Evolutionary conservation across 352 stramenopile species (phyloP).

Genomic region (Saprolegnia diclina): DNA sequence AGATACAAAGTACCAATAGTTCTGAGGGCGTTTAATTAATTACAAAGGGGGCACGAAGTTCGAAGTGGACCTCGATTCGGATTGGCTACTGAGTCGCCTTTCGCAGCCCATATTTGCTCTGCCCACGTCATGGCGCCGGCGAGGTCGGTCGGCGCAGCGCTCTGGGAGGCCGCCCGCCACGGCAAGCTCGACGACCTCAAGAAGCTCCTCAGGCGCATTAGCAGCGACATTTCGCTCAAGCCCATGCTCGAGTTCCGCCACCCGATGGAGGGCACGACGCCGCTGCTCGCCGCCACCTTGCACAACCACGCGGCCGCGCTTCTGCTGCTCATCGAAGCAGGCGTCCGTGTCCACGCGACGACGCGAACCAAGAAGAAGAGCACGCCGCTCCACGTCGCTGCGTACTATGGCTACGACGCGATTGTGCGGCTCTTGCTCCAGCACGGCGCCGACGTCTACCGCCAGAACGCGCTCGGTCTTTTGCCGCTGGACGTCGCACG

Average conservation of each 20-base stretch:
- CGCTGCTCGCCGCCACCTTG: constrained; percentile 9
- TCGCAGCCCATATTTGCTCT: background rate
- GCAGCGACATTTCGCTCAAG: background rate
- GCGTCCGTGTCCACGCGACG: constrained; percentile 11
- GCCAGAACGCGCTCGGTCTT: constrained; percentile 12
- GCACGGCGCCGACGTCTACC: constrained; percentile 20
- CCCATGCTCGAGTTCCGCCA: constrained; percentile 11
- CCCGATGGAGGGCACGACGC: background rate
- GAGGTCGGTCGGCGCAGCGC: background rate
- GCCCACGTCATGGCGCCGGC: background rate
- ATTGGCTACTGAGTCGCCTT: background rate
- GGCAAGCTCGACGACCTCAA: background rate
- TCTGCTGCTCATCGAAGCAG: background rate
- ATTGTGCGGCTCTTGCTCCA: constrained; percentile 9
- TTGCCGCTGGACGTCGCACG: constrained; percentile 19
- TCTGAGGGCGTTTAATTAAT: background rate
- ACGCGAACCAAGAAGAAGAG: constrained; percentile 19
- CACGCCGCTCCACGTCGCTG: constrained; percentile 21
- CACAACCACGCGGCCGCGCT: background rate
- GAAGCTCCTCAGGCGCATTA: background rate
- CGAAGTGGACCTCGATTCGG: background rate
- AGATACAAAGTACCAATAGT: background rate
- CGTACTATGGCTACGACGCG: constrained; percentile 11
- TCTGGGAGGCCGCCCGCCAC: constrained; percentile 2
- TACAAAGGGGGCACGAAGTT: background rate